Conservation (phyloP, 768 basidiomycete genomes). For the Piloderma croceum region DNA sequence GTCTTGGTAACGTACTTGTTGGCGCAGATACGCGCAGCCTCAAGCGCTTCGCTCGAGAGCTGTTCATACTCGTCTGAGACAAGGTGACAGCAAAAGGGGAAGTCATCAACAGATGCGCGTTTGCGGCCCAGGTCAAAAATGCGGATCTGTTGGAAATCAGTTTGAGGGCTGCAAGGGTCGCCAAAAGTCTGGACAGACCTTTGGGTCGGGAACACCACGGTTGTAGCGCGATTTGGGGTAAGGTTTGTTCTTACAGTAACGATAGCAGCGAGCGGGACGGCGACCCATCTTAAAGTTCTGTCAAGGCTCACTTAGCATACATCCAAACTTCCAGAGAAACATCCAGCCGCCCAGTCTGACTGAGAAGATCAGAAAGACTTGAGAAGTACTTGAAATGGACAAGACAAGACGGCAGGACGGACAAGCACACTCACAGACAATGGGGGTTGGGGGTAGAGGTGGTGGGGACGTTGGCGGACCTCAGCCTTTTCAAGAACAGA, state of each 20-base stretch:
- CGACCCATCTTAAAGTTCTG: conserved; percentile 88
- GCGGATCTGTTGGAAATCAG: conserved; percentile 62
- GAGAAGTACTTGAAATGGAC: no score
- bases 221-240: conserved; percentile 95
- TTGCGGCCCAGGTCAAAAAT: conserved; percentile 96
- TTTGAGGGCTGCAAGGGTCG: background rate
- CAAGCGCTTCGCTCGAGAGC: conserved; percentile 89
- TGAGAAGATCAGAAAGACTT: no score
- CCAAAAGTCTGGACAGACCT: conserved; percentile 41
- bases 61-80: conserved; percentile 99
- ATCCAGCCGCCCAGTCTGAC: no score
- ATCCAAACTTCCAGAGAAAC: no score
- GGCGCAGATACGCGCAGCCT: conserved; percentile 97
- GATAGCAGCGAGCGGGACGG: conserved; percentile 96
- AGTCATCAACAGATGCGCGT: conserved; percentile 94
- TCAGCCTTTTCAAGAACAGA: no score
- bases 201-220: conserved; percentile 97
- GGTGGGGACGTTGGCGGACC: no score
- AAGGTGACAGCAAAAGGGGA: conserved; percentile 94
- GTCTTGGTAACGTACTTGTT: conserved; percentile 99
- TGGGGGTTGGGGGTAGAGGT: no score
- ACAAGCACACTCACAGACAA: no score
- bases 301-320: no score
- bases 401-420: no score
- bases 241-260: conserved; percentile 99